Base-by-base conservation (phyloP, 306 rosid genomes). In the Purshia tridentata region DNA sequence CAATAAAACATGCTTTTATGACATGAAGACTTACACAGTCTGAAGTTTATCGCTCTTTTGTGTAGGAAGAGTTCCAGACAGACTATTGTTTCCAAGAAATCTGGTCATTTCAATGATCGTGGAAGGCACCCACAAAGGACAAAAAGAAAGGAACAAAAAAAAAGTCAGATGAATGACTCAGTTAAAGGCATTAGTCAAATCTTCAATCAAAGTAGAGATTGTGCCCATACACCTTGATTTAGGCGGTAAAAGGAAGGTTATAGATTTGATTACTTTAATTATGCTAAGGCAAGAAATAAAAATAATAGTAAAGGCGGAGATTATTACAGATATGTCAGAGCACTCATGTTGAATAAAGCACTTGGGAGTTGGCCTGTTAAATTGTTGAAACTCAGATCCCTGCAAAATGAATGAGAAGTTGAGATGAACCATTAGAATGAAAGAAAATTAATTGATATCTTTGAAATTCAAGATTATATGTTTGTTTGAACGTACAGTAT, bases 41-140 rank as follows among this genome's bases (percentile, higher is more conserved):
- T 54, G 40, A 55, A 80, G 69, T 55, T 0, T 9, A 11, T 37
- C 19, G 8, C 44, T 75, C 79, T 72, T 75, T 63, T 46, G 50
- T 72, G 45, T 42, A 12, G 80, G 80, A 70, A 75, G 80, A 2
- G 13, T 50, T 63, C 84, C 84, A 56, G 77, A 69, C 8, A 80
- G 56, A 65, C 77, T 75, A 40, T 75, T 80, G 77, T 75, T 80
- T 48, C 84, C 84, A 75, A 80, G 84, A 75, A 75, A 80, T 60
- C 84, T 80, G 66, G 46, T 12, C 46, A 70, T 45, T 63, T 18
- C 35, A 37, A 19, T n/a, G 4, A 6, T n/a, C 19, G 44, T 15
- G 51, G 39, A 63, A 46, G 46, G 52, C 10, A 20, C 1, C 81
- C 41, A 68, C 5, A 9, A 16, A 42, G 20, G n/a, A 1, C n/a